phyloP scores from a whole-genome alignment of 2,329 filamentous ascomycete genomes.

The Aspergillus calidoustus region DNA sequence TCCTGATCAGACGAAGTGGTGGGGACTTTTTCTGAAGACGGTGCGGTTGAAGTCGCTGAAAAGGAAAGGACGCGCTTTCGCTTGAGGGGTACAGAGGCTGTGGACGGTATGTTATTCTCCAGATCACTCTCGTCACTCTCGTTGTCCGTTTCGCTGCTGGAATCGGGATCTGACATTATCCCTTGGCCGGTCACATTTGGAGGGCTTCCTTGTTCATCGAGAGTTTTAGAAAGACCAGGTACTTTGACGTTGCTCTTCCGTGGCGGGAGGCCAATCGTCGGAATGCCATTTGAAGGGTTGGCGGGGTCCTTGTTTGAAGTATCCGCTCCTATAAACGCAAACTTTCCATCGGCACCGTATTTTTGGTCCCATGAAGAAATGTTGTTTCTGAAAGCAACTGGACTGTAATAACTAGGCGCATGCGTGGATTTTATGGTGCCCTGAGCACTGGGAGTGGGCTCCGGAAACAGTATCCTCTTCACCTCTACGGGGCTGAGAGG shows the following conservation, averaged over 20 bases:
- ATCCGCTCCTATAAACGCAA: slow-evolving; percentile 38
- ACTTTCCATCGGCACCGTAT: slow-evolving; percentile 56
- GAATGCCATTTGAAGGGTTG: slow-evolving; percentile 34
- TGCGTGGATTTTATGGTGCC: slow-evolving; percentile 17
- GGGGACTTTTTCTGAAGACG: slow-evolving; percentile 35
- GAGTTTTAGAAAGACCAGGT: slow-evolving; percentile 3
- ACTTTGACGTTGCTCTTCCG: slow-evolving; percentile 22
- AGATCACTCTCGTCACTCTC: slow-evolving; percentile 33
- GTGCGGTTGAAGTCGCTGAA: slow-evolving; percentile 33
- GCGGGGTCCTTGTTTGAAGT: slow-evolving; percentile 11
- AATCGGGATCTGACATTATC: slow-evolving; percentile 31
- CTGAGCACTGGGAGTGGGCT: slow-evolving; percentile 15
- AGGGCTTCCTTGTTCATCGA: slow-evolving; percentile 14
- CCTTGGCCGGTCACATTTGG: slow-evolving; percentile 17
- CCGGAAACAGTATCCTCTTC: slow-evolving; percentile 52
- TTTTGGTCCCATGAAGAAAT: slow-evolving; percentile 57
- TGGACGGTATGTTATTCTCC: slow-evolving; percentile 28
- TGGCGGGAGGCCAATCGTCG: slow-evolving; percentile 44
- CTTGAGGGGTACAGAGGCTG: slow-evolving; percentile 31
- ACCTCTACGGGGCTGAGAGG: slow-evolving; percentile 47
- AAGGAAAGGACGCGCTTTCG: slow-evolving; percentile 42
- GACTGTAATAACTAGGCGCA: slow-evolving; percentile 54
- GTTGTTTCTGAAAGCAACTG: slow-evolving; percentile 56
- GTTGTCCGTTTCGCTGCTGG: slow-evolving; percentile 33
- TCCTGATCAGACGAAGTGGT: slow-evolving; percentile 26